Conservation (phyloP, 495 filamentous ascomycete species). For the Pyrenopolyporus hunteri region DNA sequence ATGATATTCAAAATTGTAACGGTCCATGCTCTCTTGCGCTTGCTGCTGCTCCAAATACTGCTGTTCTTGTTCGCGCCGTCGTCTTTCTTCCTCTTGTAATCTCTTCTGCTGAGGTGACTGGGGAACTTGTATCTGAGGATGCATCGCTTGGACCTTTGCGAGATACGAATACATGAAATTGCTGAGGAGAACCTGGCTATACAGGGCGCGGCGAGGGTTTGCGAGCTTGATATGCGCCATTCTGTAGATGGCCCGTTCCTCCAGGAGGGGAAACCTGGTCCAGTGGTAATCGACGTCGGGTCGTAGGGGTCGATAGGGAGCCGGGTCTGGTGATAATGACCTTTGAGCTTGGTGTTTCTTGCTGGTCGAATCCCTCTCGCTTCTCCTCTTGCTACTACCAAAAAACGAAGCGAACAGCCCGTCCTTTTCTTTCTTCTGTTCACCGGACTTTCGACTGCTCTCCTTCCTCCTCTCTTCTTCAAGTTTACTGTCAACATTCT, state of each 20-base stretch:
- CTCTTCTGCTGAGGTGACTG: constrained; percentile 68
- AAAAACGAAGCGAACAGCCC: constrained; percentile 90
- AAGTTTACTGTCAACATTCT: constrained; percentile 69
- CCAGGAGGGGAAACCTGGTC: constrained; percentile 93
- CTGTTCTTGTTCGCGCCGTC: constrained; percentile 69
- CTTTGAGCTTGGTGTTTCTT: constrained; percentile 77
- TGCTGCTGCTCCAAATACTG: constrained; percentile 59
- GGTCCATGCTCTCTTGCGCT: constrained; percentile 51
- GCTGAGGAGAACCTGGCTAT: constrained; percentile 95
- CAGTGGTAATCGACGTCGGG: constrained; percentile 94
- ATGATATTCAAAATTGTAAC: constrained; percentile 59
- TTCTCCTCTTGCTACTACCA: constrained; percentile 82
- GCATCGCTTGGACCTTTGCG: constrained; percentile 98
- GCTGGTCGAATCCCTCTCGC: constrained; percentile 65
- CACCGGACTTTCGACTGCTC: constrained; percentile 71
- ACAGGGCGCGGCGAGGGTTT: constrained; percentile 88
- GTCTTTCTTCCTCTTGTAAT: constrained; percentile 63
- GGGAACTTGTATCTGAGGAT: constrained; percentile 85
- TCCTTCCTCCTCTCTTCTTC: constrained; percentile 89
- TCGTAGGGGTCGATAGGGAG: constrained; percentile 67
- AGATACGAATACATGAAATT: constrained; percentile 99
- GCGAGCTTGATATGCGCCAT: constrained; percentile 99
- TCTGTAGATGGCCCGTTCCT: constrained; percentile 96
- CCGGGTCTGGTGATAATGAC: constrained; percentile 80
- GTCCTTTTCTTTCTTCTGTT: constrained; percentile 87